Conservation (phyloP, 495 filamentous ascomycete species). For the Penicillium samsonianum region DNA sequence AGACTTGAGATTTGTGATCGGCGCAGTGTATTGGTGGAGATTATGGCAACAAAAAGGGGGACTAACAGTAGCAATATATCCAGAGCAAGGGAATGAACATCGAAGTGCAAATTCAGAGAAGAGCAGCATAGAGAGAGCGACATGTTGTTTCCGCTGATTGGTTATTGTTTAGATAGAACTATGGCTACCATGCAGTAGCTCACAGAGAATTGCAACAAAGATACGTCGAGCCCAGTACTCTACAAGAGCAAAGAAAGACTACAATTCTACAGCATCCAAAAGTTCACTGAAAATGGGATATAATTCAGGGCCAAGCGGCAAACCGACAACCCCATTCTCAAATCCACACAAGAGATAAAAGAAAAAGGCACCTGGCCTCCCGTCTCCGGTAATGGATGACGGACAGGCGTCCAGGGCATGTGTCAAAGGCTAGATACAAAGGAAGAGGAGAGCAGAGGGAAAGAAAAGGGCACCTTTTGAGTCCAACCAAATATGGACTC, state of each 20-base stretch:
- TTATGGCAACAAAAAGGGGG: too few species aligned
- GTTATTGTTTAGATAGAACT: neutral
- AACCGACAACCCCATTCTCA: slow-evolving; percentile 10
- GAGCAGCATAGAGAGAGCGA: neutral
- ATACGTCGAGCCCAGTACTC: neutral
- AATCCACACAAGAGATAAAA: slow-evolving; percentile 28
- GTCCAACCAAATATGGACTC: slow-evolving; percentile 9
- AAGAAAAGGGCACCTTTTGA: slow-evolving; percentile 7
- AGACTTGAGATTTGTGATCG: too few species aligned
- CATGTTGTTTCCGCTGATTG: too few species aligned
- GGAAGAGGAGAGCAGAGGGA: slow-evolving; percentile 19
- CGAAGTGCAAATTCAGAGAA: neutral
- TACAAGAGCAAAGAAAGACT: neutral
- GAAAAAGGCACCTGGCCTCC: slow-evolving; percentile 17
- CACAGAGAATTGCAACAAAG: too few species aligned
- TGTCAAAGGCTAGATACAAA: slow-evolving; percentile 32
- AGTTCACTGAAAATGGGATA: slow-evolving; percentile 24
- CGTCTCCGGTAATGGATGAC: slow-evolving; percentile 4
- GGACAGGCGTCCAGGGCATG: slow-evolving; percentile 10
- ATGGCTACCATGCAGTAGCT: neutral
- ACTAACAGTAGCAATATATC: neutral
- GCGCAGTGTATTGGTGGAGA: too few species aligned
- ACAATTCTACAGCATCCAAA: neutral
- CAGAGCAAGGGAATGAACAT: neutral
- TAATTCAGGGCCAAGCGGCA: slow-evolving; percentile 26